Evolutionary conservation across 768 basidiomycete genomes (phyloP), one percentile per base, ranked within the genome.

Genomic region (Boletus sp.): DNA sequence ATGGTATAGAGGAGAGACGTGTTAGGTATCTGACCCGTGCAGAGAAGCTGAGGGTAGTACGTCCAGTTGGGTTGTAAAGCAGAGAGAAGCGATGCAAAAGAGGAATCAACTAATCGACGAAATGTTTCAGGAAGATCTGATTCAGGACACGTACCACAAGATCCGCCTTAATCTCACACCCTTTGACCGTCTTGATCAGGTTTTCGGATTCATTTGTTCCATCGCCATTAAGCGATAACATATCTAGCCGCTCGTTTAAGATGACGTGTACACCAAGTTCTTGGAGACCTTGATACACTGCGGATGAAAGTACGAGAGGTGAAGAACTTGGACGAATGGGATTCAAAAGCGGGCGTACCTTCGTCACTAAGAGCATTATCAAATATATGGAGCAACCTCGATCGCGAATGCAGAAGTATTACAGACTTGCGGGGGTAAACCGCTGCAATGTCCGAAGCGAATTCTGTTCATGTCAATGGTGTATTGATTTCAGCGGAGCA

Each of bases 21-120:
- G 64, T 86, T 85, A 17, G 84, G 84, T 7, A 63, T 70, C 67
- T 86, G 85, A 8, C 85, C 85, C 0, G 83, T 85, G 60, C 85
- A 85, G 1, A 84, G 71, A 10, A 86, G 77, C 83, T 84, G 40
- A 44, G 18, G 5, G 42, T 42, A 1, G 15, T 54, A 11, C 15
- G 30, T 36, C 37, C 32, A 29, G 14, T 59, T 32, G 30, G 39
- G 8, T 42, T 15, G 36, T 4, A 12, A 36, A 45, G 20, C 24
- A 18, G 36, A 20, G 30, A 12, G 51, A 41, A 35, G n/a, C n/a
- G 28, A 56, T n/a, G 9, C 24, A 30, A 47, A 33, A 24, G 59
- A 41, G 4, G 14, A 35, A 37, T 39, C 5, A 48, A 8, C 14
- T 3, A 17, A 17, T 36, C 9, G 5, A 49, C 5, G 7, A 48